These are phyloP conservation scores for Ganoderma leucocontextum DNA, from an alignment of 1,284 basidiomycete species.

Conservation along the genomic window DNA sequence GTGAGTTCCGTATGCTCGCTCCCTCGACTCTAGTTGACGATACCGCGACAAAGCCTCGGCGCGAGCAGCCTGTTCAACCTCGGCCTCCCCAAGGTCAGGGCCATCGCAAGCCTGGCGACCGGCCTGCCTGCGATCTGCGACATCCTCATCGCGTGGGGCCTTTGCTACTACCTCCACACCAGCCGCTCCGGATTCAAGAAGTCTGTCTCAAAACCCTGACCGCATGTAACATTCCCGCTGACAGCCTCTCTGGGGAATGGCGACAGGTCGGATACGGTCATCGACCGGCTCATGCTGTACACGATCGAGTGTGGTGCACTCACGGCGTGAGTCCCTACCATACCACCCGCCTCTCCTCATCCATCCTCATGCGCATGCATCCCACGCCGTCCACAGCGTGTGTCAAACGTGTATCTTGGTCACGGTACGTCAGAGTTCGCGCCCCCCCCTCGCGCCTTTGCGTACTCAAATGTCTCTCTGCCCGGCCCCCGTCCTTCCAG, in stretches of 20 bases:
- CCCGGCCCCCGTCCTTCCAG: neutral
- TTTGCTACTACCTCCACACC: constrained; percentile 14
- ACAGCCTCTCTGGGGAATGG: no score
- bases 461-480: neutral
- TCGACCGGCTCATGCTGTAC: constrained; percentile 16
- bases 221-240: no score
- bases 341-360: neutral
- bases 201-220: neutral
- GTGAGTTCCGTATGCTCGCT: neutral
- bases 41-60: neutral
- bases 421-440: neutral
- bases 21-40: neutral
- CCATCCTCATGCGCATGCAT: neutral
- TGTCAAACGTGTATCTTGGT: neutral
- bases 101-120: neutral
- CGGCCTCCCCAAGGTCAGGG: neutral
- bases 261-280: constrained; percentile 1
- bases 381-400: neutral
- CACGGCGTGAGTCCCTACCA: constrained; percentile 11
- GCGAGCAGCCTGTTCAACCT: neutral
- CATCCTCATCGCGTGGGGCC: constrained; percentile 11
- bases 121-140: constrained; percentile 5
- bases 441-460: neutral
- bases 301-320: constrained; percentile 10
- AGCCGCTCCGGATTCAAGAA: constrained; percentile 7